Conservation (phyloP, 495 filamentous ascomycete species). For the Podospora comata region DNA sequence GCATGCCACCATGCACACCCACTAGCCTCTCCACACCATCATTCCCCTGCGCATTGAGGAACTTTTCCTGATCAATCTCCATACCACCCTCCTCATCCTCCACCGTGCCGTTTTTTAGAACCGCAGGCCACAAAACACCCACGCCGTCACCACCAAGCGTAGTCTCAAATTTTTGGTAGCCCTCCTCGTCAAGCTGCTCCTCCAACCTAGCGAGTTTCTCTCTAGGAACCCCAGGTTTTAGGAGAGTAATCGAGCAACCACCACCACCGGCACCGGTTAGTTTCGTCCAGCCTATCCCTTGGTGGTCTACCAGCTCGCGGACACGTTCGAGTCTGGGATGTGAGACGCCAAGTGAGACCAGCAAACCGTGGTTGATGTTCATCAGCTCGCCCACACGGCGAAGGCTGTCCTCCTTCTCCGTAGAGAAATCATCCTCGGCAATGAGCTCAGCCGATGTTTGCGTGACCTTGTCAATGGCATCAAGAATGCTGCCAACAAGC, state of each 20-base stretch:
- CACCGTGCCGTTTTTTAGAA: slow-evolving; percentile 69
- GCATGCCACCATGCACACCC: slow-evolving; percentile 55
- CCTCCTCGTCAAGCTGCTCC: slow-evolving; percentile 64
- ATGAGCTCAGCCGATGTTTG: slow-evolving; percentile 70
- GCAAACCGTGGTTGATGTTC: slow-evolving; percentile 86
- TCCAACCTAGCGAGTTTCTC: slow-evolving; percentile 60
- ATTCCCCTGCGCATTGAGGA: slow-evolving; percentile 74
- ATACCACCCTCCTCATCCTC: slow-evolving; percentile 70
- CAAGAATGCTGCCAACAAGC: slow-evolving; percentile 72
- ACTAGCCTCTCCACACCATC: slow-evolving; percentile 77
- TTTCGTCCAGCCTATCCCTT: slow-evolving; percentile 95
- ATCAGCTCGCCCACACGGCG: slow-evolving; percentile 78
- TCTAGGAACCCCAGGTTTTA: slow-evolving; percentile 57
- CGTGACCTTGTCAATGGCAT: slow-evolving; percentile 79
- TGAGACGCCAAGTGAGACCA: slow-evolving; percentile 85
- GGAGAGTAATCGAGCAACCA: slow-evolving; percentile 87
- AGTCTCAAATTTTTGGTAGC: slow-evolving; percentile 79
- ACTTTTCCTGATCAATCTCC: slow-evolving; percentile 90
- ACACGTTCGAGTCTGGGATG: slow-evolving; percentile 91
- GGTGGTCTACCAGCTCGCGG: slow-evolving; percentile 82
- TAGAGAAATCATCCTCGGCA: slow-evolving; percentile 58
- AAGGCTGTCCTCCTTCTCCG: slow-evolving; percentile 54
- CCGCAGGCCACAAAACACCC: slow-evolving; percentile 87
- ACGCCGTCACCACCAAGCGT: slow-evolving; percentile 89
- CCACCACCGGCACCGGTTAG: slow-evolving; percentile 93